Base-by-base conservation (phyloP, 768 basidiomycete genomes). In the Phylloporus sp. region DNA sequence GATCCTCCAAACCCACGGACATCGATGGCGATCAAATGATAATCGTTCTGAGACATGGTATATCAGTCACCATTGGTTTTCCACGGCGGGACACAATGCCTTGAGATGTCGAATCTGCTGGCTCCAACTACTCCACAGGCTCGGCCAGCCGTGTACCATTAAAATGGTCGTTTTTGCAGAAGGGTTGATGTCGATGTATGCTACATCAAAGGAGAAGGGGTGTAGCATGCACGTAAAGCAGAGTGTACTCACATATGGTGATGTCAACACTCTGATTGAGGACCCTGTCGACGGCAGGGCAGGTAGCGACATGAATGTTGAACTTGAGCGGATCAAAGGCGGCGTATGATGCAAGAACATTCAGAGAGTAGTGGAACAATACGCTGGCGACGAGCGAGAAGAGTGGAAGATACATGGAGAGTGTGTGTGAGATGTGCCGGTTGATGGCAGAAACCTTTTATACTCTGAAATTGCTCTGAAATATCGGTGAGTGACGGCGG, bases 121-220 rank as follows among this genome's bases (percentile, higher is more conserved):
- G 31, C 81, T 76, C 88, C 87, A 90, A 18, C 77, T 79, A 48
- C 80, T 84, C 88, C 88, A 90, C 4, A 88, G 64, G 56, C 82
- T 77, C 1, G 88, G 88, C 88, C 88, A 90, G 4, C 88, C 88
- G 58, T 90, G 88, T 0, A 89, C 81, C 75, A 90, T 76, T 27
- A 90, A 43, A 3, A 89, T 67, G 0, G 82, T 79, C 13, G 67
- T 72, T 24, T 76, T 65, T 4, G 79, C 79, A 0, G 51, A 55
- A 10, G 81, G 74, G 54, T 88, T 86, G 52, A 88, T 60, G 35
- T 88, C 77, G 22, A 81, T 76, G 60, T 88, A 89, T 54, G 77
- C 86, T 85, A 54, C 24, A 8, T 6, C 27, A 42, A 31, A 20
- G 32, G 39, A 27, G 5, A 40, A 9, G 8, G 10, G 3, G 29